A percentile compares a stretch with the other conserved stretches of the same genome.
These are phyloP conservation scores for Psilocybe subaeruginosa DNA, from an alignment of 768 basidiomycete species.

Conservation along the genomic window DNA sequence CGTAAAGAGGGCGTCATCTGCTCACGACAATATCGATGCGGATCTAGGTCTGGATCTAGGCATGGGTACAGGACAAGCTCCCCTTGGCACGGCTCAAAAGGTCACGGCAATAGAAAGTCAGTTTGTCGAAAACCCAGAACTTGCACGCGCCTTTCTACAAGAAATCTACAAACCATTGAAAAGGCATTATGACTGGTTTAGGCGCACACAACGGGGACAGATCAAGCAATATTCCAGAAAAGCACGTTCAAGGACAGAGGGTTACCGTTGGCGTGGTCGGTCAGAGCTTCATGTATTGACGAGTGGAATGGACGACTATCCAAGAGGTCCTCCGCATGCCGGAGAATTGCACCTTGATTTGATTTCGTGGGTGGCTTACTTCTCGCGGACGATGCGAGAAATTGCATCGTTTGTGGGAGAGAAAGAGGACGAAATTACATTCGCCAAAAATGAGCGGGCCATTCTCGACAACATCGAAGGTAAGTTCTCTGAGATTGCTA, in stretches of 20 bases:
- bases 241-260: constrained; percentile 87
- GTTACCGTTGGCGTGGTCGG: constrained; percentile 93
- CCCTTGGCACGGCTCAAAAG: constrained; percentile 36
- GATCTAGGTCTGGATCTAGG: constrained; percentile 70
- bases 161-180: constrained; percentile 85
- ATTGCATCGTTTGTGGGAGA: constrained; percentile 89
- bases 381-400: constrained; percentile 89
- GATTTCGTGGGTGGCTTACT: constrained; percentile 97
- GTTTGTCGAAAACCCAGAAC: constrained; percentile 59
- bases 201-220: constrained; percentile 90
- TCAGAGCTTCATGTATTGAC: constrained; percentile 88
- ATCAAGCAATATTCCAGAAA: constrained; percentile 87
- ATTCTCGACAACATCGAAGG: constrained; percentile 88
- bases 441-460: constrained; percentile 74
- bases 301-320: constrained; percentile 97
- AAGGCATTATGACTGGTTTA: constrained; percentile 96
- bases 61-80: constrained; percentile 58
- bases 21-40: constrained; percentile 50
- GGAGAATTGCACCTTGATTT: constrained; percentile 94
- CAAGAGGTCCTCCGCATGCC: constrained; percentile 83
- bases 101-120: constrained; percentile 33
- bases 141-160: constrained; percentile 69
- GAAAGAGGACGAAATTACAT: constrained; percentile 80
- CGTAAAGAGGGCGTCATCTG: constrained; percentile 44
- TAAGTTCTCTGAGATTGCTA: constrained; percentile 25